A percentile compares a stretch with the other conserved stretches of the same genome.
These are phyloP conservation scores for Trichoderma erinaceum DNA, from an alignment of 495 filamentous ascomycete species.

Conservation along the genomic window DNA sequence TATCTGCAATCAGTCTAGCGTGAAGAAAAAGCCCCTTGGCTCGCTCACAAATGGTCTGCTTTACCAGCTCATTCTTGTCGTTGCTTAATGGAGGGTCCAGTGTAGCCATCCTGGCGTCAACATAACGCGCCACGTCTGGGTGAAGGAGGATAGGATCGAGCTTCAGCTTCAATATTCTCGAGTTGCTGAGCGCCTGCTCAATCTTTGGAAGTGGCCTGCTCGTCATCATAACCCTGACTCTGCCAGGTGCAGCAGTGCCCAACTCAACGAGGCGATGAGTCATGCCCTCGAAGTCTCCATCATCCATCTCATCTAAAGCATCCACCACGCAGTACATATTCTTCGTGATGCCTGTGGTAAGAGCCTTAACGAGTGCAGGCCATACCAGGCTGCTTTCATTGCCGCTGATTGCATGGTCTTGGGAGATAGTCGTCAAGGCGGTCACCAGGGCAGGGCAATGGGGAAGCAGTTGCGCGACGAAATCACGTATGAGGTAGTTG, in stretches of 20 bases:
- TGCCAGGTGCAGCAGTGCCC: slow-evolving; percentile 26
- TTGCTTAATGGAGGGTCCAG: slow-evolving; percentile 27
- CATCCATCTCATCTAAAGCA: slow-evolving; percentile 47
- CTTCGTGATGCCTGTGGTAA: slow-evolving; percentile 23
- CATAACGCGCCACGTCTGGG: not conserved
- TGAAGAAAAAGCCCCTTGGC: slow-evolving; percentile 36
- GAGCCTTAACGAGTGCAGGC: slow-evolving; percentile 20
- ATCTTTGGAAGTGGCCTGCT: slow-evolving; percentile 32
- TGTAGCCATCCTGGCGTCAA: slow-evolving; percentile 26
- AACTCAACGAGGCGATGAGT: slow-evolving; percentile 23
- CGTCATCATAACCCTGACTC: slow-evolving; percentile 37
- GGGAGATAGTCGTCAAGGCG: not conserved
- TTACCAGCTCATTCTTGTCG: slow-evolving; percentile 21
- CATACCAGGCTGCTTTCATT: slow-evolving; percentile 22
- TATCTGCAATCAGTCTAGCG: slow-evolving; percentile 37
- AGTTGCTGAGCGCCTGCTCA: slow-evolving; percentile 20
- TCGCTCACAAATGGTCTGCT: slow-evolving; percentile 19
- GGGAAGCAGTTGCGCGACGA: slow-evolving; percentile 32
- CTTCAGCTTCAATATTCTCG: slow-evolving; percentile 23
- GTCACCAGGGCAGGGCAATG: slow-evolving; percentile 23
- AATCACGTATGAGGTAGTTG: slow-evolving; percentile 37
- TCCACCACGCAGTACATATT: slow-evolving; percentile 40
- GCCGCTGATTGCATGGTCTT: slow-evolving; percentile 21
- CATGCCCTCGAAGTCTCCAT: slow-evolving; percentile 28
- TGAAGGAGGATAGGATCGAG: slow-evolving; percentile 29